Evolutionary conservation across 306 rosid species (phyloP).

Genomic region (Gastrolobium villosum): DNA sequence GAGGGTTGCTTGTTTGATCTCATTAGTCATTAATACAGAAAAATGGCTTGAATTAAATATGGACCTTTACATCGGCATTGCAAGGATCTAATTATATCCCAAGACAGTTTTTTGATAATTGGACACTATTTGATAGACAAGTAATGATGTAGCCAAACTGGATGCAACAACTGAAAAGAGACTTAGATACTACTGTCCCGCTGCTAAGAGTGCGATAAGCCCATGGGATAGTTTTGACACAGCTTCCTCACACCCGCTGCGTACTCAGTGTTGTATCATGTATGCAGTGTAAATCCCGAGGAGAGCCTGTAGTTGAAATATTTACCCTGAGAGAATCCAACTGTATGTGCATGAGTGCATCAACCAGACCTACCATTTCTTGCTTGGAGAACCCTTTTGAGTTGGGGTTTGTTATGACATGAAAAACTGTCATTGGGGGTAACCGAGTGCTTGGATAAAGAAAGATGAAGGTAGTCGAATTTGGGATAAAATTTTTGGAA

Average conservation of each 20-base stretch:
- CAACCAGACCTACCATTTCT: no score
- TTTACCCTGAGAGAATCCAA: no score
- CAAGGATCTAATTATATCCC: conserved; percentile 17
- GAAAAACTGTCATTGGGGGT: conserved; percentile 44
- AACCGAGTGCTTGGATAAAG: no score
- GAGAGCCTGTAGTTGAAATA: no score
- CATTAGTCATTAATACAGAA: background rate
- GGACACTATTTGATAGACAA: background rate
- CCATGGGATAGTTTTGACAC: no score
- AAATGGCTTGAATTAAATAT: conserved; percentile 16
- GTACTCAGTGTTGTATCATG: no score
- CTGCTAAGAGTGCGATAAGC: background rate
- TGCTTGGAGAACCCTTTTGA: background rate
- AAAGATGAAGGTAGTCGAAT: background rate
- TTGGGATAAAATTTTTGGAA: background rate
- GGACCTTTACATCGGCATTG: background rate
- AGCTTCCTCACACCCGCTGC: no score
- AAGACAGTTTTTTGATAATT: background rate
- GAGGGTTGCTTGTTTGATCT: background rate
- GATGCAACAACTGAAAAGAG: background rate
- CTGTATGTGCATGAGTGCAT: no score
- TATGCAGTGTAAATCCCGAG: no score
- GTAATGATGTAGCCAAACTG: background rate
- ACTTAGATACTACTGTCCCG: background rate
- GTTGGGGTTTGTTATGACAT: conserved; percentile 41